These are phyloP conservation scores for Podospora bellae-mahoneyi DNA, from an alignment of 495 filamentous ascomycete species.

Conservation along the genomic window DNA sequence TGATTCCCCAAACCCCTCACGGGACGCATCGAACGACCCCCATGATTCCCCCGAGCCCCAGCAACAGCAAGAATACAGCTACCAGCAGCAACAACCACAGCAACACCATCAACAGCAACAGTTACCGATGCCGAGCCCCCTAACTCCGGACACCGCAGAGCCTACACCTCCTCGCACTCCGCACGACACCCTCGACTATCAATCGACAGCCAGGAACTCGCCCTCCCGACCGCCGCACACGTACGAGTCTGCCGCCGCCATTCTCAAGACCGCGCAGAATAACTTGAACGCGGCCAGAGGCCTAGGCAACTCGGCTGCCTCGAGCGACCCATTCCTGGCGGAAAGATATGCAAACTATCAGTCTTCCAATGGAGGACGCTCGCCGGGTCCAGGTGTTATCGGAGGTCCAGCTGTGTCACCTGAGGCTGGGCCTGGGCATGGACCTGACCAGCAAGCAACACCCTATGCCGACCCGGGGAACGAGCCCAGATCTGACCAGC, in stretches of 20 bases:
- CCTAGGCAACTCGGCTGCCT: constrained; percentile 36
- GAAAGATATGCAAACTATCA: constrained; percentile 39
- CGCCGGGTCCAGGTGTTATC: constrained; percentile 11
- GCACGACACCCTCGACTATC: constrained; percentile 12
- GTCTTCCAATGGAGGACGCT: constrained; percentile 21
- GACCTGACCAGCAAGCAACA: constrained; percentile 39
- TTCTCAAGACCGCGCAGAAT: constrained; percentile 34
- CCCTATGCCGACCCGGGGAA: constrained; percentile 55
- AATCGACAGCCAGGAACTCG: constrained; percentile 28
- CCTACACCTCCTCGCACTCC: constrained; percentile 12
- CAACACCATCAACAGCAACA: constrained; percentile 1
- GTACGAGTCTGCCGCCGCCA: constrained; percentile 37
- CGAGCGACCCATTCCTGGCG: constrained; percentile 46
- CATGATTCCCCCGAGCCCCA: constrained; percentile 23
- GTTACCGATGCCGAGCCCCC: not conserved
- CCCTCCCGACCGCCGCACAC: constrained; percentile 36
- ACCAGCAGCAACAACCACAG: constrained; percentile 8
- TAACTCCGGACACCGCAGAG: not conserved
- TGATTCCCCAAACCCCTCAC: constrained; percentile 61
- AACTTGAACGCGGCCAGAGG: constrained; percentile 33
- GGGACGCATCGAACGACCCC: constrained; percentile 37
- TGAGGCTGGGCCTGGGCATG: constrained; percentile 12
- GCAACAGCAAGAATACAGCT: not conserved
- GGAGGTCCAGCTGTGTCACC: not conserved
- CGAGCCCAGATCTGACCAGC: constrained; percentile 57